Evolutionary conservation across 352 stramenopile genomes (phyloP).

Genomic region (Pythium oligandrum): DNA sequence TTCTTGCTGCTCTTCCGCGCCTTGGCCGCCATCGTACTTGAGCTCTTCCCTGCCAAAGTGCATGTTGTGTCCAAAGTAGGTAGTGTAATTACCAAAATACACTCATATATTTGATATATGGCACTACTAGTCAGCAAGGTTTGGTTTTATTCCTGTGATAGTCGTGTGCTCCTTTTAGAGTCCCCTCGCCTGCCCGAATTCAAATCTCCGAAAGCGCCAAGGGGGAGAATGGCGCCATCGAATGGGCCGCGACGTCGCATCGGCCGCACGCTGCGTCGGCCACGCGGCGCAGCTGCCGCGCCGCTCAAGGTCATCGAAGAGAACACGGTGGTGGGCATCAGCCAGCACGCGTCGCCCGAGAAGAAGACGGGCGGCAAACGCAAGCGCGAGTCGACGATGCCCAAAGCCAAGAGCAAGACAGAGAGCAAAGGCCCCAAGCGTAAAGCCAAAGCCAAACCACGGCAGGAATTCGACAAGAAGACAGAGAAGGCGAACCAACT

Average conservation of each 20-base stretch:
- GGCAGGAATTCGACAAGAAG: conserved; percentile 32
- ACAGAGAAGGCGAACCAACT: conserved; percentile 33
- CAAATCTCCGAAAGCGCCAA: conserved; percentile 17
- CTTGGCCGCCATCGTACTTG: conserved; percentile 1
- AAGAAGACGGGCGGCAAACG: conserved; percentile 5
- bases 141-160: too few relatives aligned
- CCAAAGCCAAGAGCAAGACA: conserved; percentile 20
- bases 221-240: conserved; percentile 1
- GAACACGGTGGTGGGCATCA: conserved; percentile 43
- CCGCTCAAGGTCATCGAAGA: conserved; percentile 54
- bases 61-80: too few relatives aligned
- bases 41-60: neutral
- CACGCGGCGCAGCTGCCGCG: conserved; percentile 11
- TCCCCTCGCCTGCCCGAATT: conserved; percentile 4
- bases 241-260: conserved; percentile 21
- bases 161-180: too few relatives aligned
- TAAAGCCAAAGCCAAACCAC: neutral
- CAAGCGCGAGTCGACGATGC: conserved; percentile 8
- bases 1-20: neutral
- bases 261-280: conserved; percentile 41
- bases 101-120: too few relatives aligned
- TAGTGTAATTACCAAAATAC: too few relatives aligned
- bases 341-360: conserved; percentile 1
- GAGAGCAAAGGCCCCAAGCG: too few relatives aligned
- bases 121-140: too few relatives aligned